Evolutionary conservation across 2,329 filamentous ascomycete genomes (phyloP), one percentile per base, ranked within the genome.

Genomic region (Mycosphaerella sp.): DNA sequence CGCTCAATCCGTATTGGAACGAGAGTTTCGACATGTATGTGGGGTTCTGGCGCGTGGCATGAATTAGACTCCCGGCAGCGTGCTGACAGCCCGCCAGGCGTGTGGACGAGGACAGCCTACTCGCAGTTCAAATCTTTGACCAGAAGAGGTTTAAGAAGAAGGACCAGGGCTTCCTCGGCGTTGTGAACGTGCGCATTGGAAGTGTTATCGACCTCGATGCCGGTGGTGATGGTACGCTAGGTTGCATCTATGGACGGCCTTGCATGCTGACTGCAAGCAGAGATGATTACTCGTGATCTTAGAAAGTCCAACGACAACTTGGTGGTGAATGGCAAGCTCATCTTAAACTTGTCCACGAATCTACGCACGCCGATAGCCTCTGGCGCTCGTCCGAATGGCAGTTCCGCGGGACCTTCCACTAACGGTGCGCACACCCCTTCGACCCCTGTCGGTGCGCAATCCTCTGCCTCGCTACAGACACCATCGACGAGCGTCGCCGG

Each of bases 111-210:
- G 92, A 95, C 67, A 95, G 91, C 72, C 96, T 98, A 67, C 80
- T 98, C 45, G 93, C 93, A 6, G 91, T 98, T 45, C 93, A 98
- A 70, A 95, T 98, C 52, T 98, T 98, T 70, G 93, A 98, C 73
- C 93, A 98, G 75, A 96, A 96, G 78, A 98, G 98, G 76, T 98
- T 98, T 77, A 98, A 98, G 80, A 98, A 98, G 83, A 98, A 97
- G 89, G 93, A 98, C 66, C 93, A 98, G 72, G 93, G 93, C 7
- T 98, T 98, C 69, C 79, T 98, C 6, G 93, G 93, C 54, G 93
- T 98, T 51, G 96, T 98, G 68, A 98, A 98, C 71, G 87, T 98
- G 65, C 86, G 91, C 55, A 86, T 98, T 63, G 93, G 93, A 65
- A 91, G 95, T 78, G 87, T 93, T 39, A 89, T 98, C 64, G 92